Base-by-base conservation (phyloP, 1,139 yeast species). In the Spathaspora sp. region DNA sequence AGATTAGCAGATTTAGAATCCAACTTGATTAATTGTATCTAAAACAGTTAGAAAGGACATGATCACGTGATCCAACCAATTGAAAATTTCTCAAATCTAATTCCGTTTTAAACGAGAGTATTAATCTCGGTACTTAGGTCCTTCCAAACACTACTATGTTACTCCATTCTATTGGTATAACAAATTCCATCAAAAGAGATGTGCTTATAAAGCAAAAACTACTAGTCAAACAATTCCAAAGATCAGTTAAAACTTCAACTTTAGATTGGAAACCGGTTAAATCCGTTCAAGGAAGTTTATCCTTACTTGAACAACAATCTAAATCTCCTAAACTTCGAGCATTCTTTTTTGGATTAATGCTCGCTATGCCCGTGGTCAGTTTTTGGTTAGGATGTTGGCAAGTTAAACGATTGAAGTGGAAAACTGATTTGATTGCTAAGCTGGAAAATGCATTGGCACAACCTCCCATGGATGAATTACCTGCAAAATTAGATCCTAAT, bases 301-400 rank as follows among this genome's bases (percentile, higher is more conserved):
- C 73, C 48, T 72, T 67, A 43, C 68, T 65, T 41, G 79, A 63
- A 51, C 67, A 65, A 60, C 78, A 63, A 50, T 64, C 64, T 54
- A 72, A 60, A 56, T 67, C 52, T 47, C 74, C 68, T 26, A 52
- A 63, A 11, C 70, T 81, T 25, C 70, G 84, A 48, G 68, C 68
- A 39, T 70, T 83, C 33, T 74, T 84, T 17, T 63, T 86, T 42
- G 79, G 82, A 0, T 64, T 86, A 24, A 72, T 86, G 78, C 66
- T 89, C 39, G 81, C 93, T 20, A 93, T 95, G 87, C 99, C 99
- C 0, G 75, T 90, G 0, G 76, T 90, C 1, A 81, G 96, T 8
- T 89, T 93, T 61, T 86, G 83, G 33, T 71, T 93, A 43, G 99
- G 99, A 2, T 81, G 95, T 48, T 93, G 99, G 99, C 99, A 93